Evolutionary conservation across 495 filamentous ascomycete genomes (phyloP).

Genomic region (Umbilicaria muhlenbergii): DNA sequence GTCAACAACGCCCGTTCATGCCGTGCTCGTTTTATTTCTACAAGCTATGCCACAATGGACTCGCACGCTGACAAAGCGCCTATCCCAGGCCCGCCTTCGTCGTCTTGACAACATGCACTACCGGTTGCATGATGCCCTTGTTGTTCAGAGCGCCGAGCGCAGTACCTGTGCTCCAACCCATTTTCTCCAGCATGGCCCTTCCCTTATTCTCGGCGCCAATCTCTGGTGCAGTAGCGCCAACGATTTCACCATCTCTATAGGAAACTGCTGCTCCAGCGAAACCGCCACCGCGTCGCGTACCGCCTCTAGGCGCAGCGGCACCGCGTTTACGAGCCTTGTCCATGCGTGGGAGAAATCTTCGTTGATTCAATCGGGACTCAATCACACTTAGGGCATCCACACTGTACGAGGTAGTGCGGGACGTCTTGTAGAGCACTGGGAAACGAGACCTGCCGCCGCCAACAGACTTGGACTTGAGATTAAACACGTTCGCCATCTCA

Average conservation of each 20-base stretch:
- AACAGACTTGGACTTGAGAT: slow-evolving; percentile 67
- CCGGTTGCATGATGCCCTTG: slow-evolving; percentile 74
- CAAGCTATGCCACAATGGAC: not conserved
- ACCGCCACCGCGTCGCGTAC: slow-evolving; percentile 17
- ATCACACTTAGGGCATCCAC: slow-evolving; percentile 28
- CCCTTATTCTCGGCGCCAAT: slow-evolving; percentile 73
- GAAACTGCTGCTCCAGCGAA: slow-evolving; percentile 29
- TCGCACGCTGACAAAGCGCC: slow-evolving; percentile 8
- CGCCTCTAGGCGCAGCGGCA: not conserved
- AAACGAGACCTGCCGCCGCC: slow-evolving; percentile 62
- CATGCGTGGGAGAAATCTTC: slow-evolving; percentile 29
- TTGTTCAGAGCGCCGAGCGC: slow-evolving; percentile 71
- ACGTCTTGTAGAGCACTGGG: slow-evolving; percentile 62
- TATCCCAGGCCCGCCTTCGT: slow-evolving; percentile 72
- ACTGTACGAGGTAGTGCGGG: slow-evolving; percentile 37
- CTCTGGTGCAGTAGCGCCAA: slow-evolving; percentile 72
- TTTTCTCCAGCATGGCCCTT: slow-evolving; percentile 83
- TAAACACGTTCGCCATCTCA: slow-evolving; percentile 49
- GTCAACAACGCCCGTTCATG: too few species aligned
- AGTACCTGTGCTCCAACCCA: slow-evolving; percentile 89
- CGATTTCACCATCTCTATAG: slow-evolving; percentile 77
- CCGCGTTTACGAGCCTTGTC: slow-evolving; percentile 10
- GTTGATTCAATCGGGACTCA: slow-evolving; percentile 21
- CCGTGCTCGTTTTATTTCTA: not conserved
- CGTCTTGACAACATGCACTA: slow-evolving; percentile 78